Base-by-base conservation (phyloP, 2,329 filamentous ascomycete genomes). In the Penicillium expansum region DNA sequence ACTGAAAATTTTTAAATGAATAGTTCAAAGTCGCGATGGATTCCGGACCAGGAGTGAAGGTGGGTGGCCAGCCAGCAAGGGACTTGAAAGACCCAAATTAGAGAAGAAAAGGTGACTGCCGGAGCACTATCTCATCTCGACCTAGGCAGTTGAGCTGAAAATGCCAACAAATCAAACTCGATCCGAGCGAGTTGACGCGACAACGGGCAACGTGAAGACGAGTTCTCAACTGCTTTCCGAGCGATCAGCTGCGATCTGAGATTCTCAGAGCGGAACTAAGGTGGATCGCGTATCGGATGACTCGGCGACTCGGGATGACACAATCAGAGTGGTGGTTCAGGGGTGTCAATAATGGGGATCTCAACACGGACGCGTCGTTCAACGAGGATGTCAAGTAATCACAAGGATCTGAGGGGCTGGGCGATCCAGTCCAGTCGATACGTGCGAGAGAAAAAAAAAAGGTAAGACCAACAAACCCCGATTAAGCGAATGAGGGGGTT, bases 101-200 rank as follows among this genome's bases (percentile, higher is more conserved):
- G 55, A 62, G 62, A 68, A 62, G 30, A 56, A 59, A 35, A 64
- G 60, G 60, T 66, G 68, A 69, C 69, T 69, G 61, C 70, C 71
- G 70, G 68, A 72, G 71, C 66, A 69, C 70, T 74, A 73, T 71
- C 65, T 67, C 69, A 71, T 71, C 35, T 64, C 56, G 59, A 49
- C 43, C 43, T 32, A 33, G 58, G 30, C 41, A 27, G 22, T 30
- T 57, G 38, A 22, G 29, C 37, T 16, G 20, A 57, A 49, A n/a
- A 18, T 22, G 37, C 27, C 22, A 43, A 52, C 51, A 51, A 57
- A 38, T 51, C 35, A 24, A 11, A n/a, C 35, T 20, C 32, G 11
- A 24, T 45, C 20, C n/a, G 16, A 39, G 27, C 5, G 33, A 33
- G 18, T 13, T 35, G 48, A 18, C n/a, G 42, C 42, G 35, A 29